These are phyloP conservation scores for Neurospora sp. DNA, from an alignment of 495 filamentous ascomycete species.

Conservation along the genomic window DNA sequence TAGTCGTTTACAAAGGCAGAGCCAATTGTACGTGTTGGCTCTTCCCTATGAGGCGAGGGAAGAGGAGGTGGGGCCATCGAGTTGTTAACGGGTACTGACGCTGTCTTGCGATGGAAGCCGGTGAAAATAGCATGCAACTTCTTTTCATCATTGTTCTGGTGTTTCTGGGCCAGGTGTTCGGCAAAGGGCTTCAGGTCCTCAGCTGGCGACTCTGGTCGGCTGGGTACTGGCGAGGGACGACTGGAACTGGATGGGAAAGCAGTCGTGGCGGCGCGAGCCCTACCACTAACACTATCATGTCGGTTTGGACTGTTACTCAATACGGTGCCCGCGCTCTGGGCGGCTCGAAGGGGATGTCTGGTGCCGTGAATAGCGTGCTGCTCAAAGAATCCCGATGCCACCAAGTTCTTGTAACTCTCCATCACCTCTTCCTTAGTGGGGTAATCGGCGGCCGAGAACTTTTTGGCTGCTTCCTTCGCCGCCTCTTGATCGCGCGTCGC, in stretches of 20 bases:
- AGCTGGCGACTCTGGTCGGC: background rate
- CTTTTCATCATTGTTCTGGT: conserved; percentile 3
- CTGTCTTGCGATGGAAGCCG: background rate
- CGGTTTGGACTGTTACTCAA: background rate
- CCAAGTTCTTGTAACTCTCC: conserved; percentile 33
- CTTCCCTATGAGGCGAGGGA: background rate
- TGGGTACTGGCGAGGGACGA: background rate
- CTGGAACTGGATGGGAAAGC: conserved; percentile 3
- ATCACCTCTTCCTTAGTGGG: conserved; percentile 35
- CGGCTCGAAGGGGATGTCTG: conserved; percentile 22
- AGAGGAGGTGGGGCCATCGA: background rate
- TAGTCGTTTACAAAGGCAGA: background rate
- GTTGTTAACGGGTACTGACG: background rate
- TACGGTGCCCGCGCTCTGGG: conserved; percentile 10
- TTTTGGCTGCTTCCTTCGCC: background rate
- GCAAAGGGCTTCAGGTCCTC: background rate
- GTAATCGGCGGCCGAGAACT: conserved; percentile 13
- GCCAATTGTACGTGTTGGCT: background rate
- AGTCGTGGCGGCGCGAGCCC: background rate
- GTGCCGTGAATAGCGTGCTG: conserved; percentile 38
- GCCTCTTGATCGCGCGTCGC: background rate
- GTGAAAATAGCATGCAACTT: background rate
- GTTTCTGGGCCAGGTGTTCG: conserved; percentile 1
- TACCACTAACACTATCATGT: background rate
- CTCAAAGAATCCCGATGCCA: conserved; percentile 38